phyloP scores from a whole-genome alignment of 2,329 filamentous ascomycete genomes.

The Pseudogymnoascus sp. region DNA sequence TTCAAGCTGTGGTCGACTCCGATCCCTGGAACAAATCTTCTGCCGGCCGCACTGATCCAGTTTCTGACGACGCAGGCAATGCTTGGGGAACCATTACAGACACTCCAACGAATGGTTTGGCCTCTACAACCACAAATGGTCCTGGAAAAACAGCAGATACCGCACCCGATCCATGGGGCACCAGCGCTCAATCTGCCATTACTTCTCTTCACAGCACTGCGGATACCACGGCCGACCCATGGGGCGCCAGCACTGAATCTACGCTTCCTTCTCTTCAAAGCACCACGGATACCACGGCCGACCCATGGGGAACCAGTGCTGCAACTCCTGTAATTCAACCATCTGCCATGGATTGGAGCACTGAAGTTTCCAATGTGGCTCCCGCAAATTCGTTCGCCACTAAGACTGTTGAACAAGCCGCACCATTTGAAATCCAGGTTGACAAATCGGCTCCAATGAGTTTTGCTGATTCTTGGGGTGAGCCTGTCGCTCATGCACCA shows the following conservation, averaged over 20 bases:
- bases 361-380: neutral
- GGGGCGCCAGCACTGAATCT: neutral
- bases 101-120: neutral
- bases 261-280: neutral
- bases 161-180: neutral
- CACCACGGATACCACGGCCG: neutral
- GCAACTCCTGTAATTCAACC: neutral
- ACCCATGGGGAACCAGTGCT: neutral
- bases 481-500: too few species aligned
- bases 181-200: neutral
- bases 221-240: neutral
- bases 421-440: neutral
- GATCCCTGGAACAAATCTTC: neutral
- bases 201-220: neutral
- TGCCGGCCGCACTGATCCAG: neutral
- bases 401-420: neutral
- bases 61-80: too few species aligned
- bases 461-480: neutral
- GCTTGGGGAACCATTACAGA: neutral
- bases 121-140: neutral
- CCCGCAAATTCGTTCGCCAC: neutral
- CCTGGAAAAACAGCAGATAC: neutral
- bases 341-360: neutral
- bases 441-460: neutral
- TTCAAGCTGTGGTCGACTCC: neutral